Base-by-base conservation (phyloP, 768 basidiomycete species). In the Thelephora aurantiotincta region DNA sequence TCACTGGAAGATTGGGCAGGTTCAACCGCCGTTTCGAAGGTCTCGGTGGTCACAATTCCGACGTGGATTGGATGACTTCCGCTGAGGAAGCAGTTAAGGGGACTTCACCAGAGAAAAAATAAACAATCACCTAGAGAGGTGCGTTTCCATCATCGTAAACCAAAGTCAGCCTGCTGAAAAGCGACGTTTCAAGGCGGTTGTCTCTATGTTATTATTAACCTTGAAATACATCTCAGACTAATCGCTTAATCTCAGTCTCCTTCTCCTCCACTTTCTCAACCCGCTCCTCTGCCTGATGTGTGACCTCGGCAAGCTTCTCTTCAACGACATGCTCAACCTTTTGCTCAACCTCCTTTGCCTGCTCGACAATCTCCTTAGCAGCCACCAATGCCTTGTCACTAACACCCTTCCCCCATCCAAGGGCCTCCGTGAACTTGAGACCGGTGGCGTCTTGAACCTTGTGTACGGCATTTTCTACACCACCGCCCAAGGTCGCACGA, bases 1-100 rank as follows among this genome's bases (percentile, higher is more conserved):
- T 76, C 43, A 75, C 79, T 1, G 91, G 91, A 6, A 69, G 91
- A 11, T 64, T 93, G 57, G 86, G 87, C 11, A 70, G 88, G 56
- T 93, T 89, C 64, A 85, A 71, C 61, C 73, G 75, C 57, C 72
- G 71, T 51, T 93, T 91, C 57, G 83, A 68, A 20, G 70, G 56
- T 7, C 49, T 59, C 11, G 57, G 55, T 18, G 52, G 54, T 1
- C 43, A 51, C 14, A 22, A 22, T 9, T 22, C 16, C 18, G 38
- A 41, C 22, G 38, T 41, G 16, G 38, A 41, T 41, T 41, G 38
- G 38, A 41, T 41, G 38, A 14, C 18, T 41, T 9, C 16, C 18
- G 18, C 9, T 16, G 38, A 41, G 14, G 38, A 41, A 41, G 6
- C 16, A 41, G 6, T 2, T 9, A 16, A 41, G 9, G 38, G 38